Conservation (phyloP, 352 stramenopile genomes). For the Phytophthora crassamura region DNA sequence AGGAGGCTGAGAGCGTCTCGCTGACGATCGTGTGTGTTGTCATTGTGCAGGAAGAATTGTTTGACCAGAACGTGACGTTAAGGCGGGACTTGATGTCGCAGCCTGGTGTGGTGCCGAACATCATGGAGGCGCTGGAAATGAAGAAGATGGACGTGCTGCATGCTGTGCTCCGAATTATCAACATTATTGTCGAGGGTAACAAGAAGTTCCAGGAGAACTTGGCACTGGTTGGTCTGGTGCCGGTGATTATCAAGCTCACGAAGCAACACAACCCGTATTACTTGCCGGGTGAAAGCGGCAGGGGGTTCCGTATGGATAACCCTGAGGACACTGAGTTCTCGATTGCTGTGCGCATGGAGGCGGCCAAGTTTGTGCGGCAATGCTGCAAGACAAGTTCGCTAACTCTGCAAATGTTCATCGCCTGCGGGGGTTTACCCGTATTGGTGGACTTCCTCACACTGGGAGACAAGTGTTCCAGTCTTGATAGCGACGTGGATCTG, state of each 20-base stretch:
- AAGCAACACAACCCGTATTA: constrained; percentile 56
- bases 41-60: constrained; percentile 69
- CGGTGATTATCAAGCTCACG: constrained; percentile 91
- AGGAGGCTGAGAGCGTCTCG: neutral
- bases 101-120: constrained; percentile 91
- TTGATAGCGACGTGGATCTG: constrained; percentile 59
- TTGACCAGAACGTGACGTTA: constrained; percentile 76
- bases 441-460: constrained; percentile 84
- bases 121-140: constrained; percentile 94
- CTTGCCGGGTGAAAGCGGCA: constrained; percentile 24
- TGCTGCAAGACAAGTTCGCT: constrained; percentile 88
- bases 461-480: constrained; percentile 26
- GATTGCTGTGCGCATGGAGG: constrained; percentile 80
- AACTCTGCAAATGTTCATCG: constrained; percentile 95
- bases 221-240: constrained; percentile 90
- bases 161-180: constrained; percentile 88
- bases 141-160: constrained; percentile 90
- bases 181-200: constrained; percentile 92
- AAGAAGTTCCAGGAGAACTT: constrained; percentile 92
- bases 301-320: constrained; percentile 22
- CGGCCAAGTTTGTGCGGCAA: constrained; percentile 89
- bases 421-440: constrained; percentile 88
- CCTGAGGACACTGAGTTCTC: constrained; percentile 45
- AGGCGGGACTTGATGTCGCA: constrained; percentile 89
- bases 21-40: neutral